Evolutionary conservation across 2,329 filamentous ascomycete genomes (phyloP), one percentile per base, ranked within the genome.

Genomic region (Huntiella abstrusa): DNA sequence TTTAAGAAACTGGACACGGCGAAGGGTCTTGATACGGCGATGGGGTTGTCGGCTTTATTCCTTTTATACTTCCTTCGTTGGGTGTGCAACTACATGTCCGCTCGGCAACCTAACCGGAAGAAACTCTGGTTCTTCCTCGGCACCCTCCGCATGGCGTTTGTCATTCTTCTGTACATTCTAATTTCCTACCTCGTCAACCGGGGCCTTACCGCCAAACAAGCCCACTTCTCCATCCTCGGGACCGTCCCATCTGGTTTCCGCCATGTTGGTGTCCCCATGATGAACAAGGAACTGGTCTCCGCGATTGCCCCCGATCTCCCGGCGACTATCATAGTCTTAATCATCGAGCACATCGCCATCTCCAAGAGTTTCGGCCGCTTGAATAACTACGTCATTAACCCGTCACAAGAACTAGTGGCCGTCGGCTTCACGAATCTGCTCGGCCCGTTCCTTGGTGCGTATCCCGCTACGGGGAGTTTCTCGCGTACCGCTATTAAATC

Each of bases 401-500:
- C 82, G 1, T 85, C 81, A 1, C 82, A 87, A 58, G 81, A 87
- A 57, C 64, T 87, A 43, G 77, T 87, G 22, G 81, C 80, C 33
- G 83, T 86, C 54, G 81, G 81, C 52, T 71, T 85, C 2, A 75
- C 72, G 34, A 87, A 87, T 57, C 62, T 86, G 33, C 68, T 87
- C 7, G 80, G 77, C 13, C 78, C 83, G 7, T 88, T 91, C 65
- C 65, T 88, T 1, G 82, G 85, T 44, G 84, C 69, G 2, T 94
- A 92, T 54, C 83, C 85, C 3, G 82, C 83, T 0, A 94, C 85
- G 8, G 86, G 85, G 4, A 92, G 85, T 2, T 94, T 94, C 67
- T 88, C 83, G 5, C 76, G 85, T 51, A 93, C 85, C 16, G 86
- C 85, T 43, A 92, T 94, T 66, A 92, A 92, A 62, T 83, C 85